Conservation (phyloP, 805 yeast species). For the Saccharomycopsis oosterbeekiorum region DNA sequence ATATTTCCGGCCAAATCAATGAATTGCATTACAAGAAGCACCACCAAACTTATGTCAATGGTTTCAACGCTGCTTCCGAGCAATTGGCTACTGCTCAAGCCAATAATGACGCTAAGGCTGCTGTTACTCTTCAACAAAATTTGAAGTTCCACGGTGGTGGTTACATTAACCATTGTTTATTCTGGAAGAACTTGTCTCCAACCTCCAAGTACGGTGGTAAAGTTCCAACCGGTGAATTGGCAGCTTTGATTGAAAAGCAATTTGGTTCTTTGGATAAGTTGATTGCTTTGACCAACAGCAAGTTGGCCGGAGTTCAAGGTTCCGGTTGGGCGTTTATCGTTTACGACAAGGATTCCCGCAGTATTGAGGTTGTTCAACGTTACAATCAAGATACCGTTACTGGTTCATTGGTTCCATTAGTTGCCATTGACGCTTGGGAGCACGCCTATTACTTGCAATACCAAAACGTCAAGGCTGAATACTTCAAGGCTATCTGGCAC, state of each 20-base stretch:
- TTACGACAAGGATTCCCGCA: constrained; percentile 66
- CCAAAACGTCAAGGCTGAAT: constrained; percentile 83
- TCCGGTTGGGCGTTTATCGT: constrained; percentile 94
- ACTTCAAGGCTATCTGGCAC: constrained; percentile 90
- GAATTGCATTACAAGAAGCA: constrained; percentile 83
- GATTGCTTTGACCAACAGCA: constrained; percentile 51
- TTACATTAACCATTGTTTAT: constrained; percentile 71
- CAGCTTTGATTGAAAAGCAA: constrained; percentile 47
- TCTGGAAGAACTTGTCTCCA: constrained; percentile 86
- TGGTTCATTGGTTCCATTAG: constrained; percentile 56
- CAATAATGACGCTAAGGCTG: constrained; percentile 48
- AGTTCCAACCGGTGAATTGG: constrained; percentile 44
- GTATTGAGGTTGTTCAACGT: constrained; percentile 70
- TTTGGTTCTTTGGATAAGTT: constrained; percentile 68
- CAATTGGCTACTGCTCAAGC: constrained; percentile 57
- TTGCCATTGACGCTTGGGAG: constrained; percentile 95
- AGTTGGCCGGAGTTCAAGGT: constrained; percentile 84
- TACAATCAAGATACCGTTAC: constrained; percentile 81
- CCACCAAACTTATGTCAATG: constrained; percentile 85
- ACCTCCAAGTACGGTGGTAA: constrained; percentile 67
- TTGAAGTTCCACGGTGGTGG: constrained; percentile 94
- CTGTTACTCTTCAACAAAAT: constrained; percentile 52
- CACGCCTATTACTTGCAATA: constrained; percentile 93
- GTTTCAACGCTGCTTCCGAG: constrained; percentile 70
- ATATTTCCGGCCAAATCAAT: constrained; percentile 77